These are phyloP conservation scores for Alternaria ethzedia DNA, from an alignment of 2,329 filamentous ascomycete species.

Conservation along the genomic window DNA sequence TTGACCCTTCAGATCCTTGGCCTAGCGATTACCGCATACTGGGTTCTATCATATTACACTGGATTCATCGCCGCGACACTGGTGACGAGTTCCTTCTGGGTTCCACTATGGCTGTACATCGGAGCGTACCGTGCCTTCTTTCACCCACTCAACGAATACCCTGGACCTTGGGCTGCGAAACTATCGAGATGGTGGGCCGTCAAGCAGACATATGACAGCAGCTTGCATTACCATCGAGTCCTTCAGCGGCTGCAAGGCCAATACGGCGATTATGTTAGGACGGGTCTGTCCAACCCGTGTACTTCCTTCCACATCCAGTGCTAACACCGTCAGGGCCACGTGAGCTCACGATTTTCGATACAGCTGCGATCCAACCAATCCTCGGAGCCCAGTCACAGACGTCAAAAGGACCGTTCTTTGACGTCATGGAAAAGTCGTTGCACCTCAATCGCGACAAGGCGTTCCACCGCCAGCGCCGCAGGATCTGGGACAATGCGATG, in stretches of 20 bases:
- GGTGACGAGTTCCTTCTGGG: slow-evolving; percentile 21
- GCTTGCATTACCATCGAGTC: slow-evolving; percentile 22
- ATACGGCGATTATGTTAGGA: slow-evolving; percentile 36
- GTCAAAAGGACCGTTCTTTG: slow-evolving; percentile 35
- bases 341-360: slow-evolving; percentile 34
- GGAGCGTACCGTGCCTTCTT: slow-evolving; percentile 30
- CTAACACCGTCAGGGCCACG: slow-evolving; percentile 24
- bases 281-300: slow-evolving; percentile 15
- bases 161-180: slow-evolving; percentile 28
- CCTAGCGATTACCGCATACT: slow-evolving; percentile 14
- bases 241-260: slow-evolving; percentile 26
- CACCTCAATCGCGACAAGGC: slow-evolving; percentile 34
- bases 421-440: slow-evolving; percentile 28
- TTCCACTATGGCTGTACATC: slow-evolving; percentile 27
- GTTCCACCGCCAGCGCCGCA: slow-evolving; percentile 34
- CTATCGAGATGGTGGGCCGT: slow-evolving; percentile 34
- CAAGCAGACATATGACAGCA: slow-evolving; percentile 21
- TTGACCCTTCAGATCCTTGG: slow-evolving; percentile 18
- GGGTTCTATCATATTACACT: slow-evolving; percentile 13
- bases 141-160: slow-evolving; percentile 30
- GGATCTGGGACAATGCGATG: slow-evolving; percentile 40
- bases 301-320: not conserved
- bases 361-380: slow-evolving; percentile 27
- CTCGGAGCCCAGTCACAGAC: slow-evolving; percentile 30
- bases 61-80: slow-evolving; percentile 12